Evolutionary conservation across 1,284 basidiomycete species (phyloP), one percentile per base, ranked within the genome.

Genomic region (Trichosporon faecale): DNA sequence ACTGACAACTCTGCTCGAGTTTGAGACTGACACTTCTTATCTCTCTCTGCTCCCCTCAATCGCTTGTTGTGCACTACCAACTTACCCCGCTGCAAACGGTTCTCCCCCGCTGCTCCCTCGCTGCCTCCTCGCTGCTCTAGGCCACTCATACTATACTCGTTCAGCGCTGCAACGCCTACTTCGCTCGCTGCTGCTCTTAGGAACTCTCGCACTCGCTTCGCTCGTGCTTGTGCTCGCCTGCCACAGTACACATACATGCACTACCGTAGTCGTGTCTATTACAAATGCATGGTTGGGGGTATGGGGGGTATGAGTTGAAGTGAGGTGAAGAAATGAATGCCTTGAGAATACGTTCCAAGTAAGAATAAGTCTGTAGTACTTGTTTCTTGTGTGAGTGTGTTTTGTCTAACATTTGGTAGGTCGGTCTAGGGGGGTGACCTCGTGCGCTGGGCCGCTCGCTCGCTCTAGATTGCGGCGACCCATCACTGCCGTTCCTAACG

Each of bases 231-330:
- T 52, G 57, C 57, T 3, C 29, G 55, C 18, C 16, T 23, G 27
- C 29, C 29, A 31, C 57, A 25, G 57, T 61, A 61, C 57, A 33
- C 57, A 65, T 65, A 68, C 16, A 73, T 66, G 37, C 72, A 74
- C 65, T 75, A 70, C 25, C n/a, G 25, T 27, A n/a, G 12, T 65
- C 52, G 63, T 52, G 44, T 44, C 40, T 64, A 44, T 46, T 46
- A 71, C 29, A 52, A 57, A 70, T 63, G 65, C 60, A 64, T 65
- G 64, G 29, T 65, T 52, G 21, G 23, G 49, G 49, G 57, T 21
- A 57, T 60, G 35, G 55, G 57, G 57, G 57, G 57, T 61, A 61
- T 61, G 37, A 23, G n/a, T 44, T 61, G 21, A 21, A 35, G n/a
- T 44, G 21, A 29, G 44, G 37, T 40, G 35, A 29, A 65, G 55